Evolutionary conservation across 495 filamentous ascomycete species (phyloP).

Genomic region (Penicillium canescens): DNA sequence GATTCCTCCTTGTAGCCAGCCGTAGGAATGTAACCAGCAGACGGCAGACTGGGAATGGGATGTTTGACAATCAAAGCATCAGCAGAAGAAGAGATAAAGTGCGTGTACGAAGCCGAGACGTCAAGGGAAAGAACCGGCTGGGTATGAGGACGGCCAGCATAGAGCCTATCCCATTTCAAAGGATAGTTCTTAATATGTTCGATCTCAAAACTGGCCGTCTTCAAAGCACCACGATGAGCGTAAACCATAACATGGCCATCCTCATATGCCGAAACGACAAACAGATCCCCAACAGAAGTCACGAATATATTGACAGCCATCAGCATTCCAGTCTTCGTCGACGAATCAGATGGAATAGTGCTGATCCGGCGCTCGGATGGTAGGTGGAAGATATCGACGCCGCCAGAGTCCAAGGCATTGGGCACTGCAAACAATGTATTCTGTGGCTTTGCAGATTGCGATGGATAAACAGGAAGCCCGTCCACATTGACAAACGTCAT

Average conservation of each 20-base stretch:
- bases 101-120: conserved; percentile 54
- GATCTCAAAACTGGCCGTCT: conserved; percentile 8
- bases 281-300: conserved; percentile 31
- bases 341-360: conserved; percentile 59
- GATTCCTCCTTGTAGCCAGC: conserved; percentile 22
- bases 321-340: conserved; percentile 78
- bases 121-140: conserved; percentile 86
- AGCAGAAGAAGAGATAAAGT: conserved; percentile 80
- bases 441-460: background rate
- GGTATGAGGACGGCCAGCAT: conserved; percentile 66
- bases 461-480: background rate
- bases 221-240: conserved; percentile 30
- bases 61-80: conserved; percentile 69
- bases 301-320: conserved; percentile 74
- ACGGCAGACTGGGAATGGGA: conserved; percentile 45
- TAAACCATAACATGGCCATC: conserved; percentile 72
- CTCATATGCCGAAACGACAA: conserved; percentile 80
- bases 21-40: conserved; percentile 9
- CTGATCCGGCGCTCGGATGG: conserved; percentile 68
- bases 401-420: conserved; percentile 73
- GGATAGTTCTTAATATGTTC: conserved; percentile 4
- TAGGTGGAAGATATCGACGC: conserved; percentile 84
- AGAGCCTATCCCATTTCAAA: conserved; percentile 63
- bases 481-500: conserved; percentile 33
- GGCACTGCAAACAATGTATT: conserved; percentile 71